phyloP scores from a whole-genome alignment of 83 land plant species.

The Thuja plicata region DNA sequence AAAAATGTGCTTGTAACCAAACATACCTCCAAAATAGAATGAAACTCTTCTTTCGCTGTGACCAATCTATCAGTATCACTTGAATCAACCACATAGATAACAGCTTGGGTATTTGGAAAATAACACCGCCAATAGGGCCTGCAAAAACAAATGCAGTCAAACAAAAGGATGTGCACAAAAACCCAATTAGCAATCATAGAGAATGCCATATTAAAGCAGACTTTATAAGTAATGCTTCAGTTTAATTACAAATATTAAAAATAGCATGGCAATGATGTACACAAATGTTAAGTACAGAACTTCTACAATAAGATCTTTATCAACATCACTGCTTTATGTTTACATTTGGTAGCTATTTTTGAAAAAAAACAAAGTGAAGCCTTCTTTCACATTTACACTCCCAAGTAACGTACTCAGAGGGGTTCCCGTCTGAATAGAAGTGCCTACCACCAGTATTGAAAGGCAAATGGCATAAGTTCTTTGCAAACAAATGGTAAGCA shows the following conservation, averaged over 20 bases:
- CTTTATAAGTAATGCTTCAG: not conserved
- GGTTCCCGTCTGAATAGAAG: not conserved
- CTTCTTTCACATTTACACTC: not conserved
- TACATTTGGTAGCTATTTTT: not conserved
- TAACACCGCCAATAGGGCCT: constrained; percentile 99
- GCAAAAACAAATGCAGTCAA: constrained; percentile 13
- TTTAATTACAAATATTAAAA: not conserved
- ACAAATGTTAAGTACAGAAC: not conserved
- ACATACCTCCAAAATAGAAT: constrained; percentile 82
- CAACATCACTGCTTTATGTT: not conserved
- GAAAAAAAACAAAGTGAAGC: not conserved
- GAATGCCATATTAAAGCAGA: not conserved
- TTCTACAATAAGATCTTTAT: not conserved
- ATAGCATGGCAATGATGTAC: not conserved
- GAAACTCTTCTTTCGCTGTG: constrained; percentile 95
- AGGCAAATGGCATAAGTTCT: not conserved
- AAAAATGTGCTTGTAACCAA: not conserved
- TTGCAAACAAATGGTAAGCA: not conserved
- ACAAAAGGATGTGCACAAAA: not conserved
- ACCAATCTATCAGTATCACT: constrained; percentile 93
- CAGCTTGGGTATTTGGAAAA: constrained; percentile 98
- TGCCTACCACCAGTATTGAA: not conserved
- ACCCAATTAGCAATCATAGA: not conserved
- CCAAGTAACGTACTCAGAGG: not conserved
- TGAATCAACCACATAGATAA: constrained; percentile 98